Evolutionary conservation across 495 filamentous ascomycete species (phyloP), one percentile per base, ranked within the genome.

Genomic region (Aspergillus ellipticus): DNA sequence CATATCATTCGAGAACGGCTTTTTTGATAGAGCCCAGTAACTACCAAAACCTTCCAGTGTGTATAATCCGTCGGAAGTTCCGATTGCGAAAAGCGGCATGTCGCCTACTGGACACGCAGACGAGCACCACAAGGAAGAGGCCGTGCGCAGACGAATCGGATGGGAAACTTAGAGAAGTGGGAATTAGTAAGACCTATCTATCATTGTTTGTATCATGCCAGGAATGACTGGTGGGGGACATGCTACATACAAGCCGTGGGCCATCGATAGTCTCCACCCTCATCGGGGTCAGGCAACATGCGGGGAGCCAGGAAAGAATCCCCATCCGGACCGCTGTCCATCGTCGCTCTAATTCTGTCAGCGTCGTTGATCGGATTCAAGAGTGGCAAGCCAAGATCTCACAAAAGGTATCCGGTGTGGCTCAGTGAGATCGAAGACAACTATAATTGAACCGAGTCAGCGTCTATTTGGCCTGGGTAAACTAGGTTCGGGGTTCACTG

Each of bases 31-130:
- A 1, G 61, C 56, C 71, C 72, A 75, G 54, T 65, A 59, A 49
- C 60, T 66, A 0, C 56, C 62, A 6, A 58, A 56, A 4, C 61
- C 70, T 41, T 71, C 64, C 7, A 76, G 54, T 3, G 69, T 74
- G 50, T 73, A 58, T 4, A 78, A 62, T 22, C 73, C 75, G 16
- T 74, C 63, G 8, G 75, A 78, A 4, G 73, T 70, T 13, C 73
- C 75, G 37, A 78, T 58, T 21, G 75, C 75, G 37, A 78, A 78
- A 11, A 67, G 53, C 3, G 70, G 60, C 31, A 54, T 60, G 42
- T 50, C 51, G 2, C 62, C 63, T 22, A 57, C 53, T 46, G 68
- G 74, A 28, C 66, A 69, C 0, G 73, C 57, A 0, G 74, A 69
- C 2, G 75, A 73, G 35, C 68, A 73, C 71, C 72, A 75, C 26